phyloP scores from a whole-genome alignment of 345 rosid genomes.

The Mallotus nudiflorus region DNA sequence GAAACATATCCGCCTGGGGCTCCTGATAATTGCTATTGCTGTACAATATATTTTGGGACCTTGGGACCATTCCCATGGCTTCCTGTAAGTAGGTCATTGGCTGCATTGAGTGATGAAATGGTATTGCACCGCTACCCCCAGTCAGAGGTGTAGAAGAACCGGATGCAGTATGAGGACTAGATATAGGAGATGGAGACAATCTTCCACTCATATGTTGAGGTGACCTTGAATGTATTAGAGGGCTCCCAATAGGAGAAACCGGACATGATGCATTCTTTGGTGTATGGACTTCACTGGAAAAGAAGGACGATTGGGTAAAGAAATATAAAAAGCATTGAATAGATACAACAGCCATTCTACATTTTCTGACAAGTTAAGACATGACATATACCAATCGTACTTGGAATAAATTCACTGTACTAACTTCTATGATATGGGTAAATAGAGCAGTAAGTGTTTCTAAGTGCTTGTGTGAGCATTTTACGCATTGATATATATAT shows the following conservation, averaged over 20 bases:
- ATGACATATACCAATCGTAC: not conserved
- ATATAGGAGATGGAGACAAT: constrained; percentile 29
- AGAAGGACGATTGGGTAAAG: not conserved
- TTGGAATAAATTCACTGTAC: no score
- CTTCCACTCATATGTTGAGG: constrained; percentile 28
- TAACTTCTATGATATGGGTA: not conserved
- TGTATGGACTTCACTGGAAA: constrained; percentile 22
- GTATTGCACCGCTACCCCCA: constrained; percentile 37
- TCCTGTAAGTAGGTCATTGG: constrained; percentile 52
- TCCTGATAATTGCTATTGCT: constrained; percentile 44
- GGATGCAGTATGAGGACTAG: constrained; percentile 31
- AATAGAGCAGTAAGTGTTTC: not conserved
- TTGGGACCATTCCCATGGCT: constrained; percentile 40
- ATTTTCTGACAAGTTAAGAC: not conserved
- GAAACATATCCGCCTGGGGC: constrained; percentile 46
- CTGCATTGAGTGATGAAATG: constrained; percentile 56
- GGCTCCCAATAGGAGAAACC: constrained; percentile 31
- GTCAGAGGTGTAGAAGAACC: constrained; percentile 37
- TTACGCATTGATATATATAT: not conserved
- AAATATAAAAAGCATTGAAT: not conserved
- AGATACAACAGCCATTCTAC: not conserved
- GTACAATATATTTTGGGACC: constrained; percentile 49
- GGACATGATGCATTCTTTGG: constrained; percentile 27
- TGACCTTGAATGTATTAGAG: constrained; percentile 29
- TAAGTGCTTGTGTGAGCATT: not conserved